Evolutionary conservation across 495 filamentous ascomycete genomes (phyloP).

Genomic region (Penicillium arizonense): DNA sequence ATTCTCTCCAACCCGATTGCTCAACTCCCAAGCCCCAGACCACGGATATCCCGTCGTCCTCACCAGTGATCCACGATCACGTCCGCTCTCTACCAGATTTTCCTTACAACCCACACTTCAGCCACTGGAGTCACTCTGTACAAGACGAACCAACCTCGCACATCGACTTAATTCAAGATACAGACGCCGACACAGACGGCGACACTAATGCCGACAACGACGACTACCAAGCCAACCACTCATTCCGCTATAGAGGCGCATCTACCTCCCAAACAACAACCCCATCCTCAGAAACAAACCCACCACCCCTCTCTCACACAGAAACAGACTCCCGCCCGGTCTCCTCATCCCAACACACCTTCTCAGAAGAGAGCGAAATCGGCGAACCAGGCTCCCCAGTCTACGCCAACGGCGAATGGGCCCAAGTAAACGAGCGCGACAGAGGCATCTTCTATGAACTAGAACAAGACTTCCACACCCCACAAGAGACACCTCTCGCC

Average conservation of each 20-base stretch:
- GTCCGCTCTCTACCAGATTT: slow-evolving; percentile 25
- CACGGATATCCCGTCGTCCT: slow-evolving; percentile 19
- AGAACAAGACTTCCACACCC: not conserved
- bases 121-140: slow-evolving; percentile 15
- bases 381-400: slow-evolving; percentile 39
- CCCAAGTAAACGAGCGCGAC: slow-evolving; percentile 25
- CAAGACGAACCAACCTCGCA: not conserved
- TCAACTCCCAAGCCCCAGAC: slow-evolving; percentile 18
- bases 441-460: slow-evolving; percentile 22
- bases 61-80: slow-evolving; percentile 20
- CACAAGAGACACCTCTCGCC: not conserved
- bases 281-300: slow-evolving; percentile 23
- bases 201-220: not conserved
- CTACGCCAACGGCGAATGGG: slow-evolving; percentile 31
- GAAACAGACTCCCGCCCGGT: slow-evolving; percentile 10
- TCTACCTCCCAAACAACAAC: slow-evolving; percentile 16
- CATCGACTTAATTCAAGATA: too few relatives aligned
- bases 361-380: slow-evolving; percentile 28
- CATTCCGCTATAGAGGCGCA: slow-evolving; percentile 17
- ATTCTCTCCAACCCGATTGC: slow-evolving; percentile 6
- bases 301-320: slow-evolving; percentile 8
- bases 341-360: slow-evolving; percentile 20
- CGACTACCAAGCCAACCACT: slow-evolving; percentile 13
- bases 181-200: too few relatives aligned
- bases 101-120: slow-evolving; percentile 13